These are phyloP conservation scores for Vigna reflexopilosa DNA, from an alignment of 306 rosid species.

Conservation along the genomic window DNA sequence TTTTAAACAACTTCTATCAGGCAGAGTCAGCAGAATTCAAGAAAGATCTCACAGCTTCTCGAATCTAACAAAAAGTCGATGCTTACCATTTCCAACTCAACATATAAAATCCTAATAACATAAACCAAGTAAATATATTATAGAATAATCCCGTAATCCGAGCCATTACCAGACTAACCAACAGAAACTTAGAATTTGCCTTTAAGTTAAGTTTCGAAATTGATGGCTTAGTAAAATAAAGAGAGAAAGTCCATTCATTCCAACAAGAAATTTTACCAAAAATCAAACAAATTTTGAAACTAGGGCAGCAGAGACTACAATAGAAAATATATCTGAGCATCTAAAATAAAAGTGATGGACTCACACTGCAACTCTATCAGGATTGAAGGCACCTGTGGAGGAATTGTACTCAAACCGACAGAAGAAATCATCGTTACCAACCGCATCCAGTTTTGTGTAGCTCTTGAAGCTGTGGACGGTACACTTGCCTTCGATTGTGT, in stretches of 20 bases:
- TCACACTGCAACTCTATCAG: constrained; percentile 98
- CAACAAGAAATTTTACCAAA: constrained; percentile 9
- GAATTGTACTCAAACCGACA: constrained; percentile 98
- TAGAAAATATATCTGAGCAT: not conserved
- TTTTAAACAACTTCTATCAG: constrained; percentile 38
- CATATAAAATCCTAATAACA: constrained; percentile 2
- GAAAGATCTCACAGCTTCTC: constrained; percentile 29
- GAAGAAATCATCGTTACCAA: constrained; percentile 97
- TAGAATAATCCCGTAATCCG: not conserved
- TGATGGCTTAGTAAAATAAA: constrained; percentile 7
- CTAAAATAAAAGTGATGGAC: constrained; percentile 37
- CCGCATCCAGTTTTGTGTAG: constrained; percentile 96
- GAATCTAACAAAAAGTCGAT: constrained; percentile 30
- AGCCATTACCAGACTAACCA: constrained; percentile 10
- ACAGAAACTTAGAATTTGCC: constrained; percentile 6
- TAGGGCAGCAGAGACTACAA: constrained; percentile 9
- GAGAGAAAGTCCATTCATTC: constrained; percentile 24
- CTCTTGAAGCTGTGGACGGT: constrained; percentile 89
- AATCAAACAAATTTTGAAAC: constrained; percentile 9
- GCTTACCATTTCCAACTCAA: constrained; percentile 30
- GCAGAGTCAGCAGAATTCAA: constrained; percentile 33
- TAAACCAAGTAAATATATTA: not conserved
- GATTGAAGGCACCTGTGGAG: constrained; percentile 88
- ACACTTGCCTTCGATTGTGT: constrained; percentile 90
- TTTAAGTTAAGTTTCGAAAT: constrained; percentile 25